Percentiles rank a stretch among this genome's conserved stretches.
phyloP scores from a whole-genome alignment of 495 filamentous ascomycete species.

The Platismatia glauca region DNA sequence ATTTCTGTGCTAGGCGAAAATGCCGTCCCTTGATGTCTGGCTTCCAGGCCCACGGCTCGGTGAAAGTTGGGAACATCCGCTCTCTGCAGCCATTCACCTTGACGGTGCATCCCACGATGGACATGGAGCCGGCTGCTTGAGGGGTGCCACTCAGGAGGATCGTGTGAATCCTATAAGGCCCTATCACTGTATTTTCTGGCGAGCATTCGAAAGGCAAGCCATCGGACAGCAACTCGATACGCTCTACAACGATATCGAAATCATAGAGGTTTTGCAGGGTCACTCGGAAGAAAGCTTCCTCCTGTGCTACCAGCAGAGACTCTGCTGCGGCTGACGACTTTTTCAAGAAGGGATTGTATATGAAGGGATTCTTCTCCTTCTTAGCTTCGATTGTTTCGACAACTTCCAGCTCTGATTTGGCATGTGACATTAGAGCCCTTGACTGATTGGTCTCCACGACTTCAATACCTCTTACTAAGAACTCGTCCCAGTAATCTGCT shows the following conservation, averaged over 20 bases:
- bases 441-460: constrained; percentile 46
- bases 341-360: constrained; percentile 84
- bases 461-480: constrained; percentile 75
- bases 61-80: constrained; percentile 75
- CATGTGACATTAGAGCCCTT: constrained; percentile 60
- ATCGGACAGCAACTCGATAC: constrained; percentile 61
- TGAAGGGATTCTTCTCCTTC: constrained; percentile 69
- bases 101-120: constrained; percentile 68
- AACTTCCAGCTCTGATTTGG: constrained; percentile 59
- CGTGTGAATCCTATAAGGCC: constrained; percentile 71
- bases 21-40: constrained; percentile 47
- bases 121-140: constrained; percentile 53
- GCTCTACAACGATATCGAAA: constrained; percentile 82
- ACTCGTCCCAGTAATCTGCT: constrained; percentile 94
- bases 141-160: constrained; percentile 64
- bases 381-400: constrained; percentile 43
- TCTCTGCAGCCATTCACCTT: constrained; percentile 73
- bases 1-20: constrained; percentile 41
- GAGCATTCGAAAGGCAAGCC: constrained; percentile 61
- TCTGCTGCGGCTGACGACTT: constrained; percentile 41
- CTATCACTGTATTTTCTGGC: constrained; percentile 56
- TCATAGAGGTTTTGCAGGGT: constrained; percentile 91
- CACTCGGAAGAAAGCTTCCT: constrained; percentile 65
- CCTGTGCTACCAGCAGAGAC: constrained; percentile 63
- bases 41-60: constrained; percentile 62